A percentile compares a stretch with the other conserved stretches of the same genome.
Conservation (phyloP, 2,329 filamentous ascomycete genomes). For the Trichophyton verrucosum region DNA sequence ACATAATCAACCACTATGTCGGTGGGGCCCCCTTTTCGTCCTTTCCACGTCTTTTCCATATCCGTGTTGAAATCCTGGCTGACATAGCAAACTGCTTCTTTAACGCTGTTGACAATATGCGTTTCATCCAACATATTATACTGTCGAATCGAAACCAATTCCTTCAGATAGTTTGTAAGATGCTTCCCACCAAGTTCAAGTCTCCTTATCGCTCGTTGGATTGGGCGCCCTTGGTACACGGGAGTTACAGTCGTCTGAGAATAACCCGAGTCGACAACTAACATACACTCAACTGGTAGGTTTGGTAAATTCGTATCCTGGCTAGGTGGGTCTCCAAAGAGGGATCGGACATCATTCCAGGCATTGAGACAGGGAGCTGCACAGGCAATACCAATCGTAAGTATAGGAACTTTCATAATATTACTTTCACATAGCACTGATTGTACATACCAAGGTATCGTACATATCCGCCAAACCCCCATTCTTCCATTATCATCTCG, state of each 20-base stretch:
- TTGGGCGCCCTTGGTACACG: conserved; percentile 62
- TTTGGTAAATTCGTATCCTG: conserved; percentile 32
- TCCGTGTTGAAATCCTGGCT: conserved; percentile 63
- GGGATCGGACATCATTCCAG: conserved; percentile 61
- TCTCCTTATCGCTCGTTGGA: conserved; percentile 70
- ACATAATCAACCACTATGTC: conserved; percentile 78
- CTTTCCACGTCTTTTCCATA: conserved; percentile 76
- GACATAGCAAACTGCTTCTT: conserved; percentile 78
- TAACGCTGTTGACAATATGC: conserved; percentile 90
- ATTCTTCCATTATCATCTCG: conserved; percentile 96
- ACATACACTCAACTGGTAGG: conserved; percentile 61
- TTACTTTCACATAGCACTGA: neutral
- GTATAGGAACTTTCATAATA: neutral
- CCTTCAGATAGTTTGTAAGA: conserved; percentile 83
- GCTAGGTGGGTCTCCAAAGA: conserved; percentile 49
- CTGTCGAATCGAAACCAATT: conserved; percentile 76
- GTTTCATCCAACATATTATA: conserved; percentile 94
- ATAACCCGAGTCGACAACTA: conserved; percentile 84
- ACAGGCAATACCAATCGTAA: neutral
- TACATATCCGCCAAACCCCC: conserved; percentile 78
- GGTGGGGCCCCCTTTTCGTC: conserved; percentile 25
- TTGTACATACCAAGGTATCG: conserved; percentile 53
- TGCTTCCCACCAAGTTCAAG: conserved; percentile 88
- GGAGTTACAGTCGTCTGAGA: conserved; percentile 88
- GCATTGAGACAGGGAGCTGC: conserved; percentile 63